Evolutionary conservation across 768 basidiomycete genomes (phyloP), one percentile per base, ranked within the genome.

Genomic region (Lactarius hatsudake): DNA sequence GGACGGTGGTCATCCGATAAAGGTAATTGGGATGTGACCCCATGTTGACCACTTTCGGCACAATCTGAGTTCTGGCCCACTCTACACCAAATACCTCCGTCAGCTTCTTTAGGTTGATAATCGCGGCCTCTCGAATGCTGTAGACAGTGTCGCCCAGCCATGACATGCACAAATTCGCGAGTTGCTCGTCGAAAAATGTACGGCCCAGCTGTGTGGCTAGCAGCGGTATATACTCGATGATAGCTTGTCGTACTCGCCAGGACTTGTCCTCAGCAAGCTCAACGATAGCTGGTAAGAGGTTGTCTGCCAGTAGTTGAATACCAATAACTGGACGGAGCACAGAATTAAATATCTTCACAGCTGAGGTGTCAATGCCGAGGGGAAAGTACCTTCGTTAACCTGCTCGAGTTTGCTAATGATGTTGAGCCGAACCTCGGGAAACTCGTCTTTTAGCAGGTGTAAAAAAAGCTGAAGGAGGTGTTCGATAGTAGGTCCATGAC

Each of bases 191-290:
- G 76, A 99, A 99, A 81, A 98, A 98, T 32, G 89, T 83, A 73
- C 93, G 93, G 62, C 97, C 97, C 64, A 99, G 85, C 76, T 99
- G 97, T n/a, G 90, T 95, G 53, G 97, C 96, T 56, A 99, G 89
- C 26, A 98, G 86, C n/a, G 97, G 97, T 72, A 99, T 92, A 80
- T 99, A 98, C 78, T 98, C 97, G 78, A 99, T 99, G 80, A 99
- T 98, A 9, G 97, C 97, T 78, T 99, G 97, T 72, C 97, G 90
- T 23, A 99, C 96, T 34, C 97, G 91, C 97, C 97, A 99, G 68
- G 97, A 97, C 77, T 98, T 99, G 82, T 99, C 97, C 78, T 98
- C 96, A 9, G 97, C 97, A 40, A 99, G 83, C 75, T 98, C 93
- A 69, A 98, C 92, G 71, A 99, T 98, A 43, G 97, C 97, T 10